Evolutionary conservation across 768 basidiomycete genomes (phyloP).

Genomic region (Mycena venus): DNA sequence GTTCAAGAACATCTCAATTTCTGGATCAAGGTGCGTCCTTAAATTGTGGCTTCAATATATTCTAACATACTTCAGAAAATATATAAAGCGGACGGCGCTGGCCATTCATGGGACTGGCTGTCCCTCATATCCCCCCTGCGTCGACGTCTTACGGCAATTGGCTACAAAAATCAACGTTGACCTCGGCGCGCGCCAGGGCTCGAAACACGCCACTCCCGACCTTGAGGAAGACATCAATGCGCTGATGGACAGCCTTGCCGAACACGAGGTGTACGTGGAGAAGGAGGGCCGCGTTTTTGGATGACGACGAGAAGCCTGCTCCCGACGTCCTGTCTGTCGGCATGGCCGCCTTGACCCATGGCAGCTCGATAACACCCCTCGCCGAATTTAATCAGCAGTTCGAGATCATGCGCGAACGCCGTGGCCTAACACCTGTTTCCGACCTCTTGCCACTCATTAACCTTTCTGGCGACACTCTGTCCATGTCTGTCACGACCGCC

Average conservation of each 20-base stretch:
- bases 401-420: constrained; percentile 12
- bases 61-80: constrained; percentile 13
- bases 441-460: too few species aligned
- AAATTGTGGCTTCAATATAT: background rate
- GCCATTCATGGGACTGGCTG: too few species aligned
- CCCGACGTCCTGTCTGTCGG: constrained; percentile 32
- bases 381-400: constrained; percentile 27
- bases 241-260: constrained; percentile 34
- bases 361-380: constrained; percentile 17
- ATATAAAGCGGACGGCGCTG: too few species aligned
- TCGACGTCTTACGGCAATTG: constrained; percentile 35
- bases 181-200: constrained; percentile 47
- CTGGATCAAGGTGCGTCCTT: constrained; percentile 40
- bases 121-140: too few species aligned
- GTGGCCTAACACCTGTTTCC: background rate
- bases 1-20: too few species aligned
- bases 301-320: constrained; percentile 28
- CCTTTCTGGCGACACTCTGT: background rate
- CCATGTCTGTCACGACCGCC: constrained; percentile 3
- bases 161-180: too few species aligned
- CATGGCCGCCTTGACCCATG: constrained; percentile 8
- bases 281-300: constrained; percentile 35
- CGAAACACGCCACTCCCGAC: constrained; percentile 43
- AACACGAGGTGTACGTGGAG: constrained; percentile 38
- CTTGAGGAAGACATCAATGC: constrained; percentile 44